Conservation (phyloP, 2,329 filamentous ascomycete genomes). For the Dendryphion nanum region DNA sequence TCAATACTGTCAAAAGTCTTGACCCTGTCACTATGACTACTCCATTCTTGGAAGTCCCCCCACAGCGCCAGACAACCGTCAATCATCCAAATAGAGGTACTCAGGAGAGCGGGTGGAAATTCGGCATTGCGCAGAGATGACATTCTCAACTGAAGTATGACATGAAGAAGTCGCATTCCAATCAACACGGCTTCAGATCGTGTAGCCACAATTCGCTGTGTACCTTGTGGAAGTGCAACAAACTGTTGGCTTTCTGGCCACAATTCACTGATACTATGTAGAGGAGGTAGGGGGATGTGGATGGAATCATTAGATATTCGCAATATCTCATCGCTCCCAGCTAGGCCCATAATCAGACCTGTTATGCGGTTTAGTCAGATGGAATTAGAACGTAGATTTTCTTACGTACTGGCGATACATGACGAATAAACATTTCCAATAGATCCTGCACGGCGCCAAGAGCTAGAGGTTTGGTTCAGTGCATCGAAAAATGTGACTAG, state of each 20-base stretch:
- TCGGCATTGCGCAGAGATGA: neutral
- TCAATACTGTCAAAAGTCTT: conserved; percentile 19
- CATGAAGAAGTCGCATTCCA: conserved; percentile 23
- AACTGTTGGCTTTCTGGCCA: conserved; percentile 40
- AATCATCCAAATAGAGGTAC: conserved; percentile 23
- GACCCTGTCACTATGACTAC: conserved; percentile 6
- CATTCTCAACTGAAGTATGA: neutral
- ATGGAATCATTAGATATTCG: conserved; percentile 14
- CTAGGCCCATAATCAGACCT: conserved; percentile 49
- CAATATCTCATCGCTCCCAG: conserved; percentile 25
- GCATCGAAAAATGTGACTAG: conserved; percentile 37
- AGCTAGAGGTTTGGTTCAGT: conserved; percentile 33
- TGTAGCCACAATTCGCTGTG: conserved; percentile 32
- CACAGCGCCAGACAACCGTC: conserved; percentile 25
- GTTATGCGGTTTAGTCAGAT: neutral
- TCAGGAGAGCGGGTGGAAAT: conserved; percentile 10
- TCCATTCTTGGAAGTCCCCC: conserved; percentile 23
- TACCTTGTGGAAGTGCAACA: conserved; percentile 42
- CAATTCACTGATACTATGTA: conserved; percentile 36
- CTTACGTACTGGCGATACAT: conserved; percentile 42
- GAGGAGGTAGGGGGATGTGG: conserved; percentile 38
- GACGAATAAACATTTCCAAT: conserved; percentile 40
- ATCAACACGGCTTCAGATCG: conserved; percentile 23
- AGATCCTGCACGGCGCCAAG: conserved; percentile 35
- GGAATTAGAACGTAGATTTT: neutral